These are phyloP conservation scores for Pichia thaimueangensis DNA, from an alignment of 805 yeast species.

Conservation along the genomic window DNA sequence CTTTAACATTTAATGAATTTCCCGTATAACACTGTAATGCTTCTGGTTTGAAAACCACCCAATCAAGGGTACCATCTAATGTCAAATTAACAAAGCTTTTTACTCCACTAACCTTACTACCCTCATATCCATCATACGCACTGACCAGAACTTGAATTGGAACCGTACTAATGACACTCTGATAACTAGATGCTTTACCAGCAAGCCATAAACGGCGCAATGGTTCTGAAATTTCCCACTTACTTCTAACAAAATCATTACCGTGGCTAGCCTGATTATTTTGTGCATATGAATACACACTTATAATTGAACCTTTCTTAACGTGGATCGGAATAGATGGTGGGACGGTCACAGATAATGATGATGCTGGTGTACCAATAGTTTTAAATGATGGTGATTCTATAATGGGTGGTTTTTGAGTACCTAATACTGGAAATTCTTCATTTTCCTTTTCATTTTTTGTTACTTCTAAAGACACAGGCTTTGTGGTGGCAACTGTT, in stretches of 20 bases:
- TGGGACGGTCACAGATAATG: conserved; percentile 45
- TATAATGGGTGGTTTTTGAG: neutral
- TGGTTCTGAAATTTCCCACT: conserved; percentile 32
- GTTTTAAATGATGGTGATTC: conserved; percentile 32
- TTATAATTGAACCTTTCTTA: conserved; percentile 42
- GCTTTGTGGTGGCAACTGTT: conserved; percentile 6
- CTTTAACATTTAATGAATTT: conserved; percentile 37
- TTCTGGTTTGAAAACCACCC: conserved; percentile 48
- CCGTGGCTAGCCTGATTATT: neutral
- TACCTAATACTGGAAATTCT: neutral
- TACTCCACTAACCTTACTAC: conserved; percentile 14
- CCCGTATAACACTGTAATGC: conserved; percentile 51
- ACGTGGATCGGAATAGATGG: conserved; percentile 53
- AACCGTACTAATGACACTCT: conserved; percentile 41
- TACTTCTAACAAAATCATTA: conserved; percentile 19
- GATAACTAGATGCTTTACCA: conserved; percentile 38
- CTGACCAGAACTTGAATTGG: conserved; percentile 41
- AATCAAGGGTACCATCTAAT: conserved; percentile 55
- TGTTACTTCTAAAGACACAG: conserved; percentile 11
- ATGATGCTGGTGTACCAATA: conserved; percentile 43
- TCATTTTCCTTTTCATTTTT: neutral
- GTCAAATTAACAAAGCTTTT: conserved; percentile 39
- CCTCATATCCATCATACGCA: conserved; percentile 25
- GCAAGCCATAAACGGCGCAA: conserved; percentile 40
- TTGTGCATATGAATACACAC: conserved; percentile 31